Percentiles rank a stretch among this genome's conserved stretches.
Conservation (phyloP, 2,329 filamentous ascomycete genomes). For the Fusarium subtropicale region DNA sequence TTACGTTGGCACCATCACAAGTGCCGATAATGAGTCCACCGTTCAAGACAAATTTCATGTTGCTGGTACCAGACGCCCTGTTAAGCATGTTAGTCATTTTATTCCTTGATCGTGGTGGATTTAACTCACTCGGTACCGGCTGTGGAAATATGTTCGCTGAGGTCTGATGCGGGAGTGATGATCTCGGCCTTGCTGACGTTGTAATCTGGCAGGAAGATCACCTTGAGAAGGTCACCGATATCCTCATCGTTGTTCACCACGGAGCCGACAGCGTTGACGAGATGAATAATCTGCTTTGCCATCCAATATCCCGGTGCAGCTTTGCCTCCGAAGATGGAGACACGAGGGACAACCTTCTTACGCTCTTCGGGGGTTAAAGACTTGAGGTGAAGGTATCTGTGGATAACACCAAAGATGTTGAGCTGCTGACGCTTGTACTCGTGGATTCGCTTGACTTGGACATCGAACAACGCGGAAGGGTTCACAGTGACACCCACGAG, state of each 20-base stretch:
- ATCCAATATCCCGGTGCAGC: constrained; percentile 99
- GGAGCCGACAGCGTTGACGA: constrained; percentile 90
- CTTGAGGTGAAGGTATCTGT: constrained; percentile 92
- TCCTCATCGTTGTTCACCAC: constrained; percentile 95
- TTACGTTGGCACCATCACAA: constrained; percentile 88
- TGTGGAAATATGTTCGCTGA: constrained; percentile 98
- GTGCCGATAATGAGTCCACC: constrained; percentile 98
- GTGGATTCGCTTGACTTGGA: constrained; percentile 98
- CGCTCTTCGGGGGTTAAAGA: constrained; percentile 83
- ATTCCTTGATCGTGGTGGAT: neutral
- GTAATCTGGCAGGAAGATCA: constrained; percentile 97
- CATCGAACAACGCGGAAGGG: constrained; percentile 89
- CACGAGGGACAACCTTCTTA: constrained; percentile 87
- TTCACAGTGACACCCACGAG: constrained; percentile 85
- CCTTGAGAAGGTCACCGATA: constrained; percentile 93
- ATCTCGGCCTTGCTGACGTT: constrained; percentile 99
- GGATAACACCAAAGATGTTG: constrained; percentile 98
- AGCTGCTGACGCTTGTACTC: constrained; percentile 99
- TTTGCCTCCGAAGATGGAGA: constrained; percentile 97
- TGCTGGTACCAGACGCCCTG: constrained; percentile 82
- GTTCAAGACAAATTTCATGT: constrained; percentile 99
- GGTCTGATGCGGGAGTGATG: constrained; percentile 91
- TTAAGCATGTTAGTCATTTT: constrained; percentile 9
- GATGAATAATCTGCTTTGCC: constrained; percentile 98
- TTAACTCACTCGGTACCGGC: constrained; percentile 84